phyloP scores from a whole-genome alignment of 2,329 filamentous ascomycete species.

The Calonectria henricotiae region DNA sequence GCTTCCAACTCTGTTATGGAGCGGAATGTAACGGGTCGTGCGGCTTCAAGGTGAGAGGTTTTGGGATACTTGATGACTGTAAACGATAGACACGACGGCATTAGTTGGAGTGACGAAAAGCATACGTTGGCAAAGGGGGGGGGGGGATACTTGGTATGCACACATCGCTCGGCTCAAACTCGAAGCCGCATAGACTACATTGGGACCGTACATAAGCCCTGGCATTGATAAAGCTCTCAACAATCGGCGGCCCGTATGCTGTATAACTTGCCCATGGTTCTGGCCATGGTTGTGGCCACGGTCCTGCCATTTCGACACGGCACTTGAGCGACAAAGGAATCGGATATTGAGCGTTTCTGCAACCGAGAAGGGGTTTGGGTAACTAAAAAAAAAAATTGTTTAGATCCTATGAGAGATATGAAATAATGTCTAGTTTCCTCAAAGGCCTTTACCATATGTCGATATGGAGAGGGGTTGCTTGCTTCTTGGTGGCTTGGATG shows the following conservation, averaged over 20 bases:
- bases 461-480: background rate
- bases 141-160: background rate
- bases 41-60: background rate
- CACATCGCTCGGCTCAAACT: background rate
- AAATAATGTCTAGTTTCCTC: no score
- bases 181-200: background rate
- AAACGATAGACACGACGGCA: background rate
- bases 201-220: background rate
- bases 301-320: no score
- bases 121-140: background rate
- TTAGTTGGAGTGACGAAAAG: background rate
- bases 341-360: no score
- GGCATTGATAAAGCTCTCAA: no score
- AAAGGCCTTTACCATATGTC: background rate
- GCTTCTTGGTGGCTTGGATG: background rate
- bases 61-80: background rate
- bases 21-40: background rate
- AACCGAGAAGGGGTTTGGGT: no score
- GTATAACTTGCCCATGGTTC: no score
- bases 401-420: no score
- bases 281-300: no score
- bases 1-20: background rate
- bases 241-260: no score
- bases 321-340: no score
- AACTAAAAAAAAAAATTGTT: no score